A percentile compares a stretch with the other conserved stretches of the same genome.
Evolutionary conservation across 129 eudicot genomes (phyloP).

Genomic region (Helianthus tuberosus): DNA sequence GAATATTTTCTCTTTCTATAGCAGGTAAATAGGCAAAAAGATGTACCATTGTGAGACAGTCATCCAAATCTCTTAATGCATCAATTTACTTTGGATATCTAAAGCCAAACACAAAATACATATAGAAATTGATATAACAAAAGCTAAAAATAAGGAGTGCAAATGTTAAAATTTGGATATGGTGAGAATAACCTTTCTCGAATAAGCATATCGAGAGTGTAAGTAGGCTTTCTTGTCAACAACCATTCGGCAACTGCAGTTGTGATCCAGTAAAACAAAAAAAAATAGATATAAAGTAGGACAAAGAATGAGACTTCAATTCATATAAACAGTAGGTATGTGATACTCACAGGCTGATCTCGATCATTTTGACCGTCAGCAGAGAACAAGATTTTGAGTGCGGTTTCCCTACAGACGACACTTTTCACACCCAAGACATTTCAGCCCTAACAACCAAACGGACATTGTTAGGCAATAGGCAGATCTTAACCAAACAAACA

Average conservation of each 20-base stretch:
- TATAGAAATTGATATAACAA: background rate
- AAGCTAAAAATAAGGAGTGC: background rate
- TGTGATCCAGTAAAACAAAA: too few species aligned
- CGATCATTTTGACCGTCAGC: too few species aligned
- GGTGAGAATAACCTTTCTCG: slow-evolving; percentile 53
- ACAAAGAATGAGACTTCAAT: too few species aligned
- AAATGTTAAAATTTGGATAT: background rate
- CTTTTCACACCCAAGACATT: too few species aligned
- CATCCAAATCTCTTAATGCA: slow-evolving; percentile 85
- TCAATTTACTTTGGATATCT: slow-evolving; percentile 82
- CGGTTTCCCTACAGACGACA: too few species aligned
- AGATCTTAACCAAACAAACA: too few species aligned
- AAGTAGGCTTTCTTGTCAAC: slow-evolving; percentile 51
- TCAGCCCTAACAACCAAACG: too few species aligned
- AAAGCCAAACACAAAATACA: background rate
- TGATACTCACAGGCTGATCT: too few species aligned
- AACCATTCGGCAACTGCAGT: slow-evolving; percentile 34
- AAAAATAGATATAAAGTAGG: too few species aligned
- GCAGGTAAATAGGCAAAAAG: slow-evolving; percentile 90
- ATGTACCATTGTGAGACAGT: slow-evolving; percentile 78
- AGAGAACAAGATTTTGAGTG: too few species aligned
- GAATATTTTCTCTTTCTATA: slow-evolving; percentile 62
- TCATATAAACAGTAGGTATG: too few species aligned
- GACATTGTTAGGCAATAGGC: too few species aligned
- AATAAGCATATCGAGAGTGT: slow-evolving; percentile 63